Evolutionary conservation across 495 filamentous ascomycete species (phyloP), one percentile per base, ranked within the genome.

Genomic region (Umbilicaria muhlenbergii): DNA sequence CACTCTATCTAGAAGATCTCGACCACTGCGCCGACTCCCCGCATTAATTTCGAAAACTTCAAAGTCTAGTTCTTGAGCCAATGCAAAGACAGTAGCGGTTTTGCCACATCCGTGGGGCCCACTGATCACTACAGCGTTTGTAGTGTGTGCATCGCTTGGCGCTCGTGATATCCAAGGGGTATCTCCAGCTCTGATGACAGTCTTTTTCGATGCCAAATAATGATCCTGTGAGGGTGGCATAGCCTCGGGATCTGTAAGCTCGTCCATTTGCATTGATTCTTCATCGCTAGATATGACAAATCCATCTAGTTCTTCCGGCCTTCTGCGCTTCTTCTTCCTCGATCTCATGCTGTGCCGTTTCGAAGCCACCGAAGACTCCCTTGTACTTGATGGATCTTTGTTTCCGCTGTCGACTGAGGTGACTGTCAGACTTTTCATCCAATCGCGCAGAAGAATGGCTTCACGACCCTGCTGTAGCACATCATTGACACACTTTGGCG

Each of bases 31-130:
- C 44, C 87, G 75, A 51, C 69, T 83, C 34, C 84, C 74, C 5
- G 89, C 58, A 49, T 92, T 94, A 53, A 99, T 83, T 60, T 99
- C 92, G 51, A 96, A 96, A 5, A 99, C 75, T 45, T 93, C 85
- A 58, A 89, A 96, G 16, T 78, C 89, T 17, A 94, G 71, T 64
- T 99, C 91, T 51, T 87, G 91, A 2, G 92, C 91, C n/a, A 86
- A 82, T 4, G 92, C 92, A 60, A 94, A 87, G 0, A 94, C 78
- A 1, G 85, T 77, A 13, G 92, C 88, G 11, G 87, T 92, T 60
- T 99, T 99, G 7, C 92, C 92, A 56, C 81, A 93, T 2, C 92
- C 92, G 44, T 75, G 65, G 1, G 91, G 87, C 5, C 92, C 92
- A 55, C 87, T 96, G 24, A 99, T 69, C 5, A 99, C 60, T 21